phyloP scores from a whole-genome alignment of 768 basidiomycete genomes.

The Boletus vermiculosoides region DNA sequence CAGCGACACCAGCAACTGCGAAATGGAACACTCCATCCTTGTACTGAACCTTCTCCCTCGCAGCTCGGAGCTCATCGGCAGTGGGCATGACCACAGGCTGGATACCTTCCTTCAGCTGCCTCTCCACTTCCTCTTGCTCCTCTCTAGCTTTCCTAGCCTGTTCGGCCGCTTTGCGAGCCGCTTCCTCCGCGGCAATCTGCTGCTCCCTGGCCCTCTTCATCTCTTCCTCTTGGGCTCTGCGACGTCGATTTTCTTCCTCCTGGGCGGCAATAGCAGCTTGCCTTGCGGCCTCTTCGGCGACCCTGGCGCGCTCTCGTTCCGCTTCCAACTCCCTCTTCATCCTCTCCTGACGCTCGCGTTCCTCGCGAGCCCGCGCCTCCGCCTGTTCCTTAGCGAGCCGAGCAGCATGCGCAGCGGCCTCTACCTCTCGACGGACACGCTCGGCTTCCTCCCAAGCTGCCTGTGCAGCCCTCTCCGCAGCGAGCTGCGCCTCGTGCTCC shows the following conservation, averaged over 20 bases:
- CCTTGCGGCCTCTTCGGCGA: conserved; percentile 25
- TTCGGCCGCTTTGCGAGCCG: conserved; percentile 23
- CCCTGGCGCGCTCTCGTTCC: conserved; percentile 18
- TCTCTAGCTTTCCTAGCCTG: conserved; percentile 21
- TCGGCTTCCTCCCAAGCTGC: conserved; percentile 25
- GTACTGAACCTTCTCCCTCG: conserved; percentile 28
- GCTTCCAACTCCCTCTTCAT: conserved; percentile 19
- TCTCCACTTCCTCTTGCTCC: conserved; percentile 24
- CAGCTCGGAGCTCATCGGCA: conserved; percentile 22
- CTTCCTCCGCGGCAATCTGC: conserved; percentile 24
- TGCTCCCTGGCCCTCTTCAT: conserved; percentile 13
- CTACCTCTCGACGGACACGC: conserved; percentile 20
- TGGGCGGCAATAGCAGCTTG: conserved; percentile 22
- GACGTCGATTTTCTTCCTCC: conserved; percentile 27
- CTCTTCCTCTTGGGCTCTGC: conserved; percentile 20
- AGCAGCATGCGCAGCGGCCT: conserved; percentile 26
- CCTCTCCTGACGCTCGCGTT: conserved; percentile 20
- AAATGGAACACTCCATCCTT: conserved; percentile 31
- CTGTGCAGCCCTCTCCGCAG: conserved; percentile 23
- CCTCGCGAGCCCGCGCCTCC: conserved; percentile 26
- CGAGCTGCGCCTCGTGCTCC: conserved; percentile 18
- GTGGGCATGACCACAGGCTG: conserved; percentile 34
- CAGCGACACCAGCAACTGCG: conserved; percentile 31
- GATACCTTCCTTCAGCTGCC: conserved; percentile 25
- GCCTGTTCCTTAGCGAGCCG: conserved; percentile 22